Evolutionary conservation across 1,284 basidiomycete species (phyloP), one percentile per base, ranked within the genome.

Genomic region (Cryptococcus sp.): DNA sequence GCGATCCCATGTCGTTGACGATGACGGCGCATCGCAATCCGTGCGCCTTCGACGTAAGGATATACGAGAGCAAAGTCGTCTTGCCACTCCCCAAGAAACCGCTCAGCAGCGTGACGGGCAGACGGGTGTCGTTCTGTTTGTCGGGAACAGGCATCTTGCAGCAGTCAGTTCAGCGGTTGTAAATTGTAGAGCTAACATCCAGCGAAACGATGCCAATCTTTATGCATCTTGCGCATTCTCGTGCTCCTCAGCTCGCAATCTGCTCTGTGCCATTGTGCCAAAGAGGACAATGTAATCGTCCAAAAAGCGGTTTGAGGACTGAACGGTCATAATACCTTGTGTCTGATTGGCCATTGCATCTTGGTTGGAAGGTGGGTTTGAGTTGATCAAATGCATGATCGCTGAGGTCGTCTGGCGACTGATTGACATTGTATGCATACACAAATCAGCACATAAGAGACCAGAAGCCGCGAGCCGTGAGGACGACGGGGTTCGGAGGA

Each of bases 61-160:
- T 80, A 60, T 79, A 72, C 39, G 77, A 73, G 2, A 82, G 67
- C 17, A 81, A 64, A 3, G 80, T 81, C 10, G 80, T 81, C 68
- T 81, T 82, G n/a, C 80, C 80, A 3, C 72, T 67, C 0, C 80
- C 81, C 25, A 81, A 63, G 68, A 81, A 81, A 5, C 80, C 80
- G 26, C 70, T 74, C 5, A 81, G 66, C 8, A 81, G 73, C 7
- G 80, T 81, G 20, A 81, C 80, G 5, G 80, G 80, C 1, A 81
- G 71, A 6, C 75, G 61, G 4, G 61, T 52, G 50, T 70, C 68
- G 50, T 58, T 61, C 4, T 39, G 38, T 5, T 43, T 51, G 39
- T 53, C 45, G 5, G 65, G 56, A 3, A 66, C 58, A 22, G 66
- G 63, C 65, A 67, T 67, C 29, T 34, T 10, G 29, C n/a, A 34